Base-by-base conservation (phyloP, 306 rosid genomes). In the Trifolium subterraneum region DNA sequence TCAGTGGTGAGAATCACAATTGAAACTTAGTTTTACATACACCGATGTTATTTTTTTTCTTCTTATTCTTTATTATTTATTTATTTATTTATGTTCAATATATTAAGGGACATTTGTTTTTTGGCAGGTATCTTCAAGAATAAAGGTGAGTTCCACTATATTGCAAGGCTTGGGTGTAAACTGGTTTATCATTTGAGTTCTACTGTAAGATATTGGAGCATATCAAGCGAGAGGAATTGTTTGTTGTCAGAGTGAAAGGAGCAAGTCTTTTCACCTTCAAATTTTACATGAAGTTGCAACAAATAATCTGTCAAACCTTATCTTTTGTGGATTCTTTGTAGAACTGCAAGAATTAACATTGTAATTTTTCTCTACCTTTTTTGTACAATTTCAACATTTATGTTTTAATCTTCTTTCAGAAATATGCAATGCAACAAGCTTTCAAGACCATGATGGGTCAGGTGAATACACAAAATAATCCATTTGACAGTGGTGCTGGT, bases 341-440 rank as follows among this genome's bases (percentile, higher is more conserved):
- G 62, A 67, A 25, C 38, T 65, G 63, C 16, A 42, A 59, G 29
- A 60, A 62, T 59, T 25, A 77, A 68, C 71, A 60, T 52, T 69
- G 29, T 33, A 47, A 64, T 35, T 39, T 42, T 64, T 39, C 44
- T 42, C 3, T 20, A 64, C 52, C 19, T 8, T 51, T n/a, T 55
- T 73, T 71, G 48, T 19, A 16, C 73, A 51, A 51, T 15, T 75
- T 70, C 51, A 18, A 67, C 65, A 59, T 80, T 65, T 64, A 8
- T 27, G 45, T 73, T 61, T 41, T 61, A 35, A 73, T 78, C 22
- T 22, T 79, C 63, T 82, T 73, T 79, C 89, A 95, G 99, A 90
- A 87, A 56, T 95, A 90, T 95, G 98, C 98, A 55, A 92, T 92
- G 96, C 97, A 92, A 90, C 99, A 92, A 92, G 98, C 99, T 86